Conservation (phyloP, 1,139 yeast species). For the Taphrina pruni region DNA sequence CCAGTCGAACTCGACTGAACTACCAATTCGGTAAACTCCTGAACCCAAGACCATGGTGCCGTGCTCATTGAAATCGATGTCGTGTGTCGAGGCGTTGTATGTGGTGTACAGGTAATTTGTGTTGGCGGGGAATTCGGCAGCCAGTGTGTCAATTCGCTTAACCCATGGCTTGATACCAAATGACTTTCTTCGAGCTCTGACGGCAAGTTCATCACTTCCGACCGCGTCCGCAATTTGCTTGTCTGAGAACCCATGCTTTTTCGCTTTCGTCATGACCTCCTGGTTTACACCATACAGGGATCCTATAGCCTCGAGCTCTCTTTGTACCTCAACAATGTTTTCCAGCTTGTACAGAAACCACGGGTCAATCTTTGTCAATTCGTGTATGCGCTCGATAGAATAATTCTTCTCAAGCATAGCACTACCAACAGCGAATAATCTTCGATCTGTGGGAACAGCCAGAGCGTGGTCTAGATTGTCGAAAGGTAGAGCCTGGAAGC, state of each 20-base stretch:
- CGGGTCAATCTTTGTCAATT: constrained; percentile 86
- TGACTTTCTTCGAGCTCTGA: constrained; percentile 76
- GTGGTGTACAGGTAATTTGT: constrained; percentile 96
- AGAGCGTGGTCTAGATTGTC: constrained; percentile 80
- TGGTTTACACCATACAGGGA: constrained; percentile 64
- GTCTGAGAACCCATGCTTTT: constrained; percentile 94
- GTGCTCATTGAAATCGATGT: constrained; percentile 81
- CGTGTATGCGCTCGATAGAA: constrained; percentile 88
- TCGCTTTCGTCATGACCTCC: constrained; percentile 77
- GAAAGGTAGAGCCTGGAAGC: constrained; percentile 88
- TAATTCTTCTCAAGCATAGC: constrained; percentile 89
- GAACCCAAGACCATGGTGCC: constrained; percentile 96
- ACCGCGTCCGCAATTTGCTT: constrained; percentile 84
- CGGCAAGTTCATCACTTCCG: constrained; percentile 72
- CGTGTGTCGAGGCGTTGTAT: constrained; percentile 87
- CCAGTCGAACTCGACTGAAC: constrained; percentile 99
- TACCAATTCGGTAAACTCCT: constrained; percentile 98
- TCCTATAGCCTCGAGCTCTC: constrained; percentile 71
- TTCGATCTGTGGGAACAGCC: constrained; percentile 91
- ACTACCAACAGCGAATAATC: constrained; percentile 98
- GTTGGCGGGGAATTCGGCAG: constrained; percentile 98
- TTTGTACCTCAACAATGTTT: constrained; percentile 89
- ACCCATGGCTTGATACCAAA: constrained; percentile 88
- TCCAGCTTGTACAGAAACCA: constrained; percentile 93
- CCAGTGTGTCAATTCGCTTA: constrained; percentile 94